phyloP scores from a whole-genome alignment of 495 filamentous ascomycete species.

The Neurospora sp. region DNA sequence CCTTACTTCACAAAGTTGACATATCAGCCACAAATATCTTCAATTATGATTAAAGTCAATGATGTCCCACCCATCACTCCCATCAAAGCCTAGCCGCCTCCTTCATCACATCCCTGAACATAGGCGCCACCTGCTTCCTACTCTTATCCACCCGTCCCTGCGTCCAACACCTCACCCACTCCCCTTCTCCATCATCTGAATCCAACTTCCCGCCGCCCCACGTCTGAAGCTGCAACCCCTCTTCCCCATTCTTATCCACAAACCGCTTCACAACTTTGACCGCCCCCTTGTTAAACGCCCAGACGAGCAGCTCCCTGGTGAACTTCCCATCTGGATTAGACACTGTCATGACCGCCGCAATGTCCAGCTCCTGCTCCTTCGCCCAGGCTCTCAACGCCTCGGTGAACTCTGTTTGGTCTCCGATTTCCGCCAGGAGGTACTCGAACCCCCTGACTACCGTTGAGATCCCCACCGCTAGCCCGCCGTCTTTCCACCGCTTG shows the following conservation, averaged over 20 bases:
- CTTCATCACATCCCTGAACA: slow-evolving; percentile 59
- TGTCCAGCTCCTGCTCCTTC: slow-evolving; percentile 44
- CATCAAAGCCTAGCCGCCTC: slow-evolving; percentile 21
- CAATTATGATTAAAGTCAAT: not conserved
- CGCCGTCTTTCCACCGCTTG: slow-evolving; percentile 70
- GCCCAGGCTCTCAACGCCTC: slow-evolving; percentile 42
- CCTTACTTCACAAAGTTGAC: not conserved
- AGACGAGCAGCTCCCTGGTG: slow-evolving; percentile 63
- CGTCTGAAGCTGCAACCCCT: slow-evolving; percentile 45
- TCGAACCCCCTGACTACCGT: slow-evolving; percentile 57
- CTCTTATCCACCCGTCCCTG: slow-evolving; percentile 61
- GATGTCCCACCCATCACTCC: not conserved
- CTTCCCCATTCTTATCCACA: slow-evolving; percentile 23
- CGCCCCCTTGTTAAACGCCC: slow-evolving; percentile 39
- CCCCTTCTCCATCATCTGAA: slow-evolving; percentile 25
- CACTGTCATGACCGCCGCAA: slow-evolving; percentile 72
- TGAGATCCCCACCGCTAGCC: slow-evolving; percentile 60
- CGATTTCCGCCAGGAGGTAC: slow-evolving; percentile 51
- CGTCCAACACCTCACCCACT: slow-evolving; percentile 50
- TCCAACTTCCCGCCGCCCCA: slow-evolving; percentile 42
- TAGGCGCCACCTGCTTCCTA: slow-evolving; percentile 81
- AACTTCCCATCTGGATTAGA: slow-evolving; percentile 49
- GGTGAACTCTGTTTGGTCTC: slow-evolving; percentile 22
- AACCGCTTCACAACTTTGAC: slow-evolving; percentile 46
- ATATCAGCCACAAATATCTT: not conserved